Conservation (phyloP, 169 alveolate genomes). For the Plasmodium coatneyi region DNA sequence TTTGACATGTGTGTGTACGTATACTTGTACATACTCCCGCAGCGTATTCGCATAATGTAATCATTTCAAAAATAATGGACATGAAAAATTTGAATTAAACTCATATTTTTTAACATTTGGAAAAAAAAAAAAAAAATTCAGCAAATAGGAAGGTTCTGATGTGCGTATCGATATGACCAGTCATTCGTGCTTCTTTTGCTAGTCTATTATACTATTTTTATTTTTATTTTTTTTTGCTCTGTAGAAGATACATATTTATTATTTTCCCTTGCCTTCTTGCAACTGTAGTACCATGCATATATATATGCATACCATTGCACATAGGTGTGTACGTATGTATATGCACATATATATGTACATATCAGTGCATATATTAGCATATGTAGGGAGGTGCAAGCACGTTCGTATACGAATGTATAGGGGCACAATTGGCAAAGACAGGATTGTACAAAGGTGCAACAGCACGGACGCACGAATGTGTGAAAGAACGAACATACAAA, state of each 20-base stretch:
- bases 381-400: not conserved
- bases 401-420: not conserved
- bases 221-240: not conserved
- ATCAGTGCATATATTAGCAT: conserved; percentile 7
- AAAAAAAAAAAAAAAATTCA: not conserved
- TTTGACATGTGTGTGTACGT: not conserved
- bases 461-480: not conserved
- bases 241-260: not conserved
- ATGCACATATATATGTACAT: not conserved
- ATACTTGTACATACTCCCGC: not conserved
- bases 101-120: conserved; percentile 7
- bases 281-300: not conserved
- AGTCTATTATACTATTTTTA: not conserved
- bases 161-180: not conserved
- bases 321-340: not conserved
- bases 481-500: not conserved
- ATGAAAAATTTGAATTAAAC: conserved; percentile 1
- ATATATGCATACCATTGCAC: not conserved
- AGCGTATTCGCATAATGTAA: not conserved
- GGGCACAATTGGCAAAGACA: not conserved
- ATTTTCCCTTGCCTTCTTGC: not conserved
- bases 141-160: not conserved
- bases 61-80: not conserved
- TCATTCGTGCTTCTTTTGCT: not conserved
- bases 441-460: not conserved